Evolutionary conservation across 768 basidiomycete genomes (phyloP), one percentile per base, ranked within the genome.

Genomic region (Russula compacta): DNA sequence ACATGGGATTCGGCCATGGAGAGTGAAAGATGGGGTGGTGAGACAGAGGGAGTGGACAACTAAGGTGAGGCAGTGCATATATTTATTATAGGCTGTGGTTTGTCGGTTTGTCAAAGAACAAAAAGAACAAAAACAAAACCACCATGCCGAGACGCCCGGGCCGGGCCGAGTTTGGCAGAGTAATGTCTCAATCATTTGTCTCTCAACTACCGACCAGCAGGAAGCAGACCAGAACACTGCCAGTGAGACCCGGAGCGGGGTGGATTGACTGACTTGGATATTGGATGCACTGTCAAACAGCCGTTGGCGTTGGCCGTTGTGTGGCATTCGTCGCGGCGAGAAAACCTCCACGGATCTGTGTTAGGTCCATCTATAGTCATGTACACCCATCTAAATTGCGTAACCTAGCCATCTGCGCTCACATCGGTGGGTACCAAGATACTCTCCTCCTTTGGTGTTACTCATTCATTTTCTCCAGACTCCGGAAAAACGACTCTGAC

Each of bases 401-500:
- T 46, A 93, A 92, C 68, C 85, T 93, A 71, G 91, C 91, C 15
- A 78, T 93, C 2, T 87, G 92, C n/a, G 91, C 91, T 46, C 91
- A 93, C 69, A 92, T 93, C 53, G 90, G 90, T 89, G 46, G 35
- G 81, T 60, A 46, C 9, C 11, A 21, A 9, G 12, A 14, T 19
- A 24, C 48, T 60, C 58, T 9, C 48, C 24, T 8, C 33, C n/a
- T 33, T 14, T 67, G 4, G 35, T 36, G 29, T 38, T 39, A 51
- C 56, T 64, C 64, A 53, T 51, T 40, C 38, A 48, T 50, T 10
- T 24, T 52, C 35, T 62, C n/a, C 56, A 92, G 91, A 93, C 72
- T 92, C 91, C 7, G 91, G 91, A 35, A 93, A 93, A 75, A 93
- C 91, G 0, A 93, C 91, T 4, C 71, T 94, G 29, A 92, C 91